Base-by-base conservation (phyloP, 2,329 filamentous ascomycete genomes). In the Arachnopeziza araneosa region DNA sequence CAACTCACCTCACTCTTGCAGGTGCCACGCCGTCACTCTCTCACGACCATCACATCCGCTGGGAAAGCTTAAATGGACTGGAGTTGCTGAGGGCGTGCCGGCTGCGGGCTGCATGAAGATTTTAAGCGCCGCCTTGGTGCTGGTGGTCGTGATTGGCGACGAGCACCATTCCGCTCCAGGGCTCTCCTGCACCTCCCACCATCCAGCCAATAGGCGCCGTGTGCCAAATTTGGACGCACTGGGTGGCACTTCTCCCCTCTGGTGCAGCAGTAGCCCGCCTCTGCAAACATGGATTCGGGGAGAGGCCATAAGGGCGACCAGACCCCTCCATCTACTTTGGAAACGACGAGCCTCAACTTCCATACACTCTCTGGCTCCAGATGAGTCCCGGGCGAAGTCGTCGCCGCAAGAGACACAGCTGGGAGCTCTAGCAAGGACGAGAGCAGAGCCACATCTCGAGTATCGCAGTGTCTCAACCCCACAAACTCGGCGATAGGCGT, bases 381-480 rank as follows among this genome's bases (percentile, higher is more conserved):
- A 68, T 70, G 68, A 63, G 55, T 64, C 57, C 58, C 56, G 58
- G 60, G 62, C 61, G 53, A 62, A 61, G 56, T 61, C 66, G 64
- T 65, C 65, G 64, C 63, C 60, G 59, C 58, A 60, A 64, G 65
- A 44, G 36, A 67, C 64, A 63, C 60, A 64, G 64, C 59, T 54
- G 44, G 57, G 64, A 64, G 62, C 56, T 54, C 55, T 59, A 60
- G 36, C 36, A 19, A 44, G 17, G 36, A 14, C 36, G 36, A 44
- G 36, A 44, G 36, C 36, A 44, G 36, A 44, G 36, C 36, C 10
- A 19, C 5, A 12, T 19, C 3, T 19, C 36, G 36, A 14, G 36
- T 58, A 54, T 61, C 49, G 63, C n/a, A 60, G 60, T 54, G 52
- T 60, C 57, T 51, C 54, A 53, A 44, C 54, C 50, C 56, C 52